Base-by-base conservation (phyloP, 495 filamentous ascomycete genomes). In the Penicillium pulvis region DNA sequence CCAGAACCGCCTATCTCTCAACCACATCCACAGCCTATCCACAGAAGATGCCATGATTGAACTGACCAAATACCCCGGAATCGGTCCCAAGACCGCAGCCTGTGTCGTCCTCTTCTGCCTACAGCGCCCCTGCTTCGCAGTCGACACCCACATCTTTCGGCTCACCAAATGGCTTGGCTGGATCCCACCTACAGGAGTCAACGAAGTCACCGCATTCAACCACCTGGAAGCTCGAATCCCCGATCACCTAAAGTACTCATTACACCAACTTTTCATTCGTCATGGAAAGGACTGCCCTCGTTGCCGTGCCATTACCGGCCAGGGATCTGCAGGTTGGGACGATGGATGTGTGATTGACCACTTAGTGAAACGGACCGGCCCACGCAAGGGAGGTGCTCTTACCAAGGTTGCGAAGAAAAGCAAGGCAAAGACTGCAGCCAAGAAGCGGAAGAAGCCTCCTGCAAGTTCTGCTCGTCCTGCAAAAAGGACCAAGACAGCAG, bases 1-100 rank as follows among this genome's bases (percentile, higher is more conserved):
- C 6, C 70, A 85, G 19, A 75, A 83, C 49, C 69, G 85, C 46
- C 75, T 91, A 12, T 88, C 88, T 0, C 81, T 98, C 14, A 90
- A 97, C 58, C 85, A 96, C 69, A 73, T 97, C 16, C 90, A 90
- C 59, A 74, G 74, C 14, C 73, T 95, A 54, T 70, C 75, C 19
- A 86, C 81, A 12, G 81, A 90, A 17, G 81, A 90, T 26, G 91
- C 86, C 0, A 88, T 96, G 82, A 74, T 75, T 9, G 84, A 87
- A 55, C 79, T 98, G 36, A 82, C 85, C 50, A 87, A 82, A 53
- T 94, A 87, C 46, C 88, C 89, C 3, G 94, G 93, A 4, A 90
- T 98, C 57, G 94, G 93, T 0, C 86, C 90, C 53, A 98, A 98
- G 75, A 96, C 93, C 1, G 89, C 93, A 4, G 87, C 90, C 8